Conservation (phyloP, 2,329 filamentous ascomycete genomes). For the Aspergillus sp. region DNA sequence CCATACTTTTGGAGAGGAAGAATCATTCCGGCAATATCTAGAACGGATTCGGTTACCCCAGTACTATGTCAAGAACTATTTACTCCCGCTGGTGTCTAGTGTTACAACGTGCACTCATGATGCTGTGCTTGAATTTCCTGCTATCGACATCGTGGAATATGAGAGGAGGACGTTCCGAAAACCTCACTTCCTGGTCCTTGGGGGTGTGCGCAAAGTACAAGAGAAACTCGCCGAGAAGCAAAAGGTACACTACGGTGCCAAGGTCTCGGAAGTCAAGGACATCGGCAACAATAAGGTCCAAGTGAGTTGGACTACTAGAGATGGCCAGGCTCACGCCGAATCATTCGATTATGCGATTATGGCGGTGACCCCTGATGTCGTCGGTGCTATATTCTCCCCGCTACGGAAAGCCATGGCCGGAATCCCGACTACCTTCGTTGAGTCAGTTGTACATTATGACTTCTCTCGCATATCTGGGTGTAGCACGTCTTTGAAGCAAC, state of each 20-base stretch:
- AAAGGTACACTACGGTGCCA: constrained; percentile 11
- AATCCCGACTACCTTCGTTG: neutral
- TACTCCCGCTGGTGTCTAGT: constrained; percentile 35
- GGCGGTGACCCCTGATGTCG: constrained; percentile 56
- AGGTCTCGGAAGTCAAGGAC: constrained; percentile 9
- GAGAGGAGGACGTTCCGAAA: constrained; percentile 19
- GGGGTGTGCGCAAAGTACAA: constrained; percentile 20
- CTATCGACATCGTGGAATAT: constrained; percentile 21
- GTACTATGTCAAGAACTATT: constrained; percentile 9
- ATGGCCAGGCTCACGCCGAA: constrained; percentile 13
- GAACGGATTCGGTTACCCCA: constrained; percentile 7
- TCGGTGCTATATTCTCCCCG: constrained; percentile 49
- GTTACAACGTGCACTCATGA: constrained; percentile 24
- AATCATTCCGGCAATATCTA: constrained; percentile 11
- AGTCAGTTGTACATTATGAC: constrained; percentile 1
- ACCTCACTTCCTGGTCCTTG: constrained; percentile 20
- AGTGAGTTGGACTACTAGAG: constrained; percentile 1
- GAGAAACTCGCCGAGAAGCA: constrained; percentile 12
- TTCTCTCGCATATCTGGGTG: neutral
- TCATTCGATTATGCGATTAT: constrained; percentile 45
- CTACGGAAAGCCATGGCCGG: constrained; percentile 23
- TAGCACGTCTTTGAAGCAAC: constrained; percentile 6
- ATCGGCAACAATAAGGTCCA: constrained; percentile 7
- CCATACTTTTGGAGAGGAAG: neutral
- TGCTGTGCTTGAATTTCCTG: constrained; percentile 22